phyloP scores from a whole-genome alignment of 441 rosid species.

The Bruguiera hainesii region DNA sequence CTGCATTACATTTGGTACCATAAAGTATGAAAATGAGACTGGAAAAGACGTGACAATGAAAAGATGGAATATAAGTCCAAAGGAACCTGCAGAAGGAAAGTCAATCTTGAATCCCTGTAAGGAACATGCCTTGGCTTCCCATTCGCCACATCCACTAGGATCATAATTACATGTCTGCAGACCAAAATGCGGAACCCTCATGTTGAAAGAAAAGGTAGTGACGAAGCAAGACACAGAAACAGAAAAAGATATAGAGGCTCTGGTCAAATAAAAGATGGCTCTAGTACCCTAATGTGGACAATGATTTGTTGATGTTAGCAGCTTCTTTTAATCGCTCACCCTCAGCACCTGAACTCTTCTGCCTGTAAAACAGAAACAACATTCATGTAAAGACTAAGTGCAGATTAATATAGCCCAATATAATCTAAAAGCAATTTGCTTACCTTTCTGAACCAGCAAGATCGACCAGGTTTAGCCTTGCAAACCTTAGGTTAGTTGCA shows the following conservation, averaged over 20 bases:
- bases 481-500: constrained; percentile 82
- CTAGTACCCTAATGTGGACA: constrained; percentile 91
- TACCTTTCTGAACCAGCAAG: constrained; percentile 99
- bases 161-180: constrained; percentile 37
- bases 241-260: background rate
- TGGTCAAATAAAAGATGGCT: constrained; percentile 2
- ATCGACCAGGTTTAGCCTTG: constrained; percentile 94
- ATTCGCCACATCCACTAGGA: constrained; percentile 86
- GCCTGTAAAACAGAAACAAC: constrained; percentile 40
- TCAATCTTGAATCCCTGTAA: constrained; percentile 94
- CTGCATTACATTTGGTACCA: constrained; percentile 40
- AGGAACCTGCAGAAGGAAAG: constrained; percentile 96
- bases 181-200: too few relatives aligned
- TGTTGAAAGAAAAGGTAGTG: too few relatives aligned
- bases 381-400: too few relatives aligned
- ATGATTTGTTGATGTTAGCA: constrained; percentile 91
- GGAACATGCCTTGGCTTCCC: constrained; percentile 91
- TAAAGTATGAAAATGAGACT: constrained; percentile 10
- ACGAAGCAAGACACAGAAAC: background rate
- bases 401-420: background rate
- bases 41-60: too few relatives aligned
- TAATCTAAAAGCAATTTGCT: constrained; percentile 12
- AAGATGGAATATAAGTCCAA: background rate
- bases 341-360: constrained; percentile 98
- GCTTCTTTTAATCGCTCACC: constrained; percentile 99